A percentile compares a stretch with the other conserved stretches of the same genome.
phyloP scores from a whole-genome alignment of 805 yeast genomes.

The Ogataea nonfermentans region DNA sequence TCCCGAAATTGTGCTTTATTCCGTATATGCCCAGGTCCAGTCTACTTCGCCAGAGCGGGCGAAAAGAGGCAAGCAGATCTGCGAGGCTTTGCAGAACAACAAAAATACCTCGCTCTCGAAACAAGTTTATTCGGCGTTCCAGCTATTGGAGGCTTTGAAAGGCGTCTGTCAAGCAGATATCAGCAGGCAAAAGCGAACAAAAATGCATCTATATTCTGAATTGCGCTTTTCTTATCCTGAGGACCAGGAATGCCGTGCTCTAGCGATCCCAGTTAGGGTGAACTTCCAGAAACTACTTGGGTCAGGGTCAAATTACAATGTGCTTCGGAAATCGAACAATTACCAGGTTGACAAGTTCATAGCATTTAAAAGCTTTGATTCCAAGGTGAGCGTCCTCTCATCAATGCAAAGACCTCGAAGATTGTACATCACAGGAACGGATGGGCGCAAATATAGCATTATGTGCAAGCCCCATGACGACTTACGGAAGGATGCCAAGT shows the following conservation, averaged over 20 bases:
- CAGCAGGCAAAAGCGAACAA: constrained; percentile 35
- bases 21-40: constrained; percentile 64
- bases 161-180: constrained; percentile 42
- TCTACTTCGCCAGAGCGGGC: constrained; percentile 52
- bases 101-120: constrained; percentile 16
- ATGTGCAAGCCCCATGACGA: constrained; percentile 88
- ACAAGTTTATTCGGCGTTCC: constrained; percentile 30
- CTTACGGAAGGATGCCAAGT: constrained; percentile 90
- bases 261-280: constrained; percentile 73
- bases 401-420: constrained; percentile 89
- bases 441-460: constrained; percentile 69
- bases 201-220: constrained; percentile 40
- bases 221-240: constrained; percentile 36
- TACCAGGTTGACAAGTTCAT: constrained; percentile 30
- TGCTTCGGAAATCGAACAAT: constrained; percentile 30
- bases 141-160: constrained; percentile 42
- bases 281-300: constrained; percentile 70
- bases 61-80: constrained; percentile 44
- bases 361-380: constrained; percentile 63
- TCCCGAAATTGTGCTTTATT: constrained; percentile 87
- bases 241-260: constrained; percentile 31
- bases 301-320: constrained; percentile 41
- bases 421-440: constrained; percentile 70
- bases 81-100: constrained; percentile 33
- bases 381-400: constrained; percentile 63